Conservation (phyloP, 73 alveolate genomes). For the Paramecium biaurelia region DNA sequence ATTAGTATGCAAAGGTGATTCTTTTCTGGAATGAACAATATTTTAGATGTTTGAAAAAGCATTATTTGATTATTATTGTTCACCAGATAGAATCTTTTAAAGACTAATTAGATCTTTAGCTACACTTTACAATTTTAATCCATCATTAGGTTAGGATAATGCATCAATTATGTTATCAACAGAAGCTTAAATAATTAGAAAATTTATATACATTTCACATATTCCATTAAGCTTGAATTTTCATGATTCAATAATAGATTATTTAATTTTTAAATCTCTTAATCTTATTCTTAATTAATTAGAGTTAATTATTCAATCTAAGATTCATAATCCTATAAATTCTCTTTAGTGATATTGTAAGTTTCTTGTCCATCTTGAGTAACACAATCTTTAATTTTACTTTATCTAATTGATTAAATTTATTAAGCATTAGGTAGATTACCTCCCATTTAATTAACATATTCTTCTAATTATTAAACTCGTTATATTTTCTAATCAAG, state of each 20-base stretch:
- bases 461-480: conserved; percentile 66
- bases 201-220: neutral
- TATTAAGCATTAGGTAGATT: conserved; percentile 57
- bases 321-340: conserved; percentile 51
- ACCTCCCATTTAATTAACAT: conserved; percentile 44
- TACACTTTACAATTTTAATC: conserved; percentile 6
- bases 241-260: neutral
- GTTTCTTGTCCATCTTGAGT: conserved; percentile 56
- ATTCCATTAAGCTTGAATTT: neutral
- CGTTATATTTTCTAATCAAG: conserved; percentile 67
- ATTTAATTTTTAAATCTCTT: neutral
- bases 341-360: conserved; percentile 57
- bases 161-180: conserved; percentile 49
- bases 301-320: conserved; percentile 28
- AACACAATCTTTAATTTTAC: conserved; percentile 33
- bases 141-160: conserved; percentile 34
- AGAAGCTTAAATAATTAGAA: neutral
- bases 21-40: conserved; percentile 5
- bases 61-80: neutral
- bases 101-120: conserved; percentile 36
- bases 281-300: conserved; percentile 23
- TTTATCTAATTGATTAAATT: conserved; percentile 49
- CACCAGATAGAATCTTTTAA: neutral
- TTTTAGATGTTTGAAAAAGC: neutral
- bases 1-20: neutral